These are phyloP conservation scores for Pyrus betulifolia DNA, from an alignment of 306 rosid species.

Conservation along the genomic window DNA sequence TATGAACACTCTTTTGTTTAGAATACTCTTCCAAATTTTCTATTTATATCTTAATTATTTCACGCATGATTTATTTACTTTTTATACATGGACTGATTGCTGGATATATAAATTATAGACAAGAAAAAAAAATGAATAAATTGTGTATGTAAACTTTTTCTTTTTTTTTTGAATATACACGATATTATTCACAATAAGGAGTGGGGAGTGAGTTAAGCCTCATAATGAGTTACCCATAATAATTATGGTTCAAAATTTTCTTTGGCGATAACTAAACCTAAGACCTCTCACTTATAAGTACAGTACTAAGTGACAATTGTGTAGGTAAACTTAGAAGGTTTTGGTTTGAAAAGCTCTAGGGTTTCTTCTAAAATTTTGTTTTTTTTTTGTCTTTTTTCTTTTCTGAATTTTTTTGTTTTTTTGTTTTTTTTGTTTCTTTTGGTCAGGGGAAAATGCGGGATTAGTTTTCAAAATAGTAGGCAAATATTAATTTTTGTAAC, in stretches of 20 bases:
- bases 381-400: neutral
- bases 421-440: neutral
- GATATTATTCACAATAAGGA: too few species aligned
- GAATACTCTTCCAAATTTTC: neutral
- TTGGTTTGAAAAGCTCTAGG: neutral
- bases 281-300: too few species aligned
- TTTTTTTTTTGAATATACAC: too few species aligned
- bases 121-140: neutral
- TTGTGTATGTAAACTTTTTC: neutral
- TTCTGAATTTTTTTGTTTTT: neutral
- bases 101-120: neutral
- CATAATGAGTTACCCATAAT: too few species aligned
- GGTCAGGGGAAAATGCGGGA: neutral
- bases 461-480: constrained; percentile 3
- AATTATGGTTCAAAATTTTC: too few species aligned
- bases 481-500: constrained; percentile 23
- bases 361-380: neutral
- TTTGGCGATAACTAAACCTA: too few species aligned
- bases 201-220: too few species aligned
- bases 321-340: neutral
- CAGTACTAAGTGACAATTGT: too few species aligned
- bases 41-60: neutral
- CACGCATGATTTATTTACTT: neutral
- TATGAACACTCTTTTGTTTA: neutral
- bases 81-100: neutral